Base-by-base conservation (phyloP, 2,329 filamentous ascomycete species). In the Paraphoma sp. region DNA sequence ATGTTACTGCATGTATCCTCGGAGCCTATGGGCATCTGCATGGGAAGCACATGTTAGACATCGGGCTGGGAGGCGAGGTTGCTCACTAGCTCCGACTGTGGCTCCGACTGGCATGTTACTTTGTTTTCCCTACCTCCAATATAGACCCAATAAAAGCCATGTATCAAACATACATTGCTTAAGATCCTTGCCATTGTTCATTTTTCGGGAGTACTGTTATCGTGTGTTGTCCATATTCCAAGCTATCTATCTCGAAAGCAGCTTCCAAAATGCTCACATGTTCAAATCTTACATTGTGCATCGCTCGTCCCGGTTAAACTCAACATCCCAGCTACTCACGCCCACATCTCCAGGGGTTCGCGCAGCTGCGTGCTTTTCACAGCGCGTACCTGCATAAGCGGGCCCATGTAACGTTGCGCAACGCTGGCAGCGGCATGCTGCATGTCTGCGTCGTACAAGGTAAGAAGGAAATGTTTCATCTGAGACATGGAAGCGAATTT, bases 301-400 rank as follows among this genome's bases (percentile, higher is more conserved):
- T 23, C 23, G 23, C 33, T 36, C 33, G 14, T 10, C 33, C 33
- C 33, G 33, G 33, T 14, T 36, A 36, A 36, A 36, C 7, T 14
- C 9, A 10, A 14, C 33, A 36, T 6, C 33, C 33, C 33, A 36
- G 33, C 6, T 14, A 10, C 7, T 36, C 33, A 36, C 33, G 23
- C 7, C 33, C 33, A 36, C 33, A 14, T 10, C 33, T 36, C 9
- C 33, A 3, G 14, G 33, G 33, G 33, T 36, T 36, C 33, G 6
- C 33, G 33, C 9, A 36, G 33, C 33, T 23, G 33, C 14, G 6
- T 36, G 30, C 47, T 44, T 23, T 51, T n/a, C 33, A 17, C 45
- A 53, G 51, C 51, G 45, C 51, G 51, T 53, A 53, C 51, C 45
- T 53, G 36, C 45, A 42, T 48, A 43, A 47, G 51, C 51, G 45